Conservation (phyloP, 1,139 yeast species). For the Candida glucosophila region DNA sequence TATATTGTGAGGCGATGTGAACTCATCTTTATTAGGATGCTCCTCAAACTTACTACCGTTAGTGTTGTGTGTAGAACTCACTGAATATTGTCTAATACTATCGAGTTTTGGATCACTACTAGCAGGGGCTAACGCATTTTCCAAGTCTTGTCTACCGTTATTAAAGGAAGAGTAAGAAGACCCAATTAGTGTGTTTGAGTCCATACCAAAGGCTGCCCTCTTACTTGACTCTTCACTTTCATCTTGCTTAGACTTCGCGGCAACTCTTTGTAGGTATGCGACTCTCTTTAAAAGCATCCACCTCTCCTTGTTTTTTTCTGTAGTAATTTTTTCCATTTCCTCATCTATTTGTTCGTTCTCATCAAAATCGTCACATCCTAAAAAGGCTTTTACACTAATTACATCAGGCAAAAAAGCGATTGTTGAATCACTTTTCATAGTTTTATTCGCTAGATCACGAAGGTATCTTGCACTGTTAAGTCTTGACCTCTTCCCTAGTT, state of each 20-base stretch:
- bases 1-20: too few species aligned
- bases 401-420: slow-evolving; percentile 46
- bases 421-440: slow-evolving; percentile 31
- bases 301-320: slow-evolving; percentile 46
- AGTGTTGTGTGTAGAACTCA: not conserved
- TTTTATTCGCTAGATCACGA: slow-evolving; percentile 44
- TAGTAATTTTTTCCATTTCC: slow-evolving; percentile 29
- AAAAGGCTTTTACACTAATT: slow-evolving; percentile 47
- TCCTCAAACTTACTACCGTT: not conserved
- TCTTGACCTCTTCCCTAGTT: slow-evolving; percentile 40
- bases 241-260: slow-evolving; percentile 31
- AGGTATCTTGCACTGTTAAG: slow-evolving; percentile 46
- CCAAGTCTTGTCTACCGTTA: not conserved
- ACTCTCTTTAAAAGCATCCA: slow-evolving; percentile 66
- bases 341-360: slow-evolving; percentile 30
- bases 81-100: too few species aligned
- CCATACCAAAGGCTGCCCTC: slow-evolving; percentile 26
- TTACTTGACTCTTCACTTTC: slow-evolving; percentile 24
- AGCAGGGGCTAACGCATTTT: not conserved
- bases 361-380: slow-evolving; percentile 37
- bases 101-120: not conserved
- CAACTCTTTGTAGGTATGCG: slow-evolving; percentile 58
- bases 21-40: not conserved
- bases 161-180: not conserved
- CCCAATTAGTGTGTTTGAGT: not conserved